Conservation (phyloP, 257 asterid genomes). For the Penstemon eatonii region DNA sequence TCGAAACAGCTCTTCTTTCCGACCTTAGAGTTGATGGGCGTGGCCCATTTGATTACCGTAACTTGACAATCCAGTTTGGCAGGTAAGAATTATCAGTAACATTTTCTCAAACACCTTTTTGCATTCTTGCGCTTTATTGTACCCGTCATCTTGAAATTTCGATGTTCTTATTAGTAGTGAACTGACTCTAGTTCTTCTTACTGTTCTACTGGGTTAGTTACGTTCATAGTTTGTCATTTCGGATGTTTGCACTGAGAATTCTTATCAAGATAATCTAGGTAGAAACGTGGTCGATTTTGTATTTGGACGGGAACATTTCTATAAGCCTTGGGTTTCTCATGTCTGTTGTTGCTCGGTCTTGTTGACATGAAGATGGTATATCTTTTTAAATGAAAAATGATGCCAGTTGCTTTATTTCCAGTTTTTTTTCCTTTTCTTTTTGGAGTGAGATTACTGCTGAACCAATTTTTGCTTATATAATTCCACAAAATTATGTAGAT, state of each 20-base stretch:
- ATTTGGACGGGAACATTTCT: too few relatives aligned
- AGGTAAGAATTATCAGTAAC: conserved; percentile 41
- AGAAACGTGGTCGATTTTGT: too few relatives aligned
- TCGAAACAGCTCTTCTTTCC: conserved; percentile 66
- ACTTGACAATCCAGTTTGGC: conserved; percentile 66
- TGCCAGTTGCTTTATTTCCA: too few relatives aligned
- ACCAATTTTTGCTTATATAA: too few relatives aligned
- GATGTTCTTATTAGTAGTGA: neutral
- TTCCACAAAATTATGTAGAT: too few relatives aligned
- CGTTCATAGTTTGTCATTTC: neutral
- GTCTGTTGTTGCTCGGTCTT: too few relatives aligned
- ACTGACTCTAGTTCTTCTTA: too few relatives aligned
- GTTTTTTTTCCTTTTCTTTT: too few relatives aligned
- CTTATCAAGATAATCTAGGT: neutral
- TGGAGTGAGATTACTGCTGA: too few relatives aligned
- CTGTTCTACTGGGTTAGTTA: neutral
- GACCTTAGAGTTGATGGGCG: conserved; percentile 90
- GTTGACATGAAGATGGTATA: too few relatives aligned
- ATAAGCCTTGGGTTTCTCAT: too few relatives aligned
- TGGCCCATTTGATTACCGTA: conserved; percentile 80
- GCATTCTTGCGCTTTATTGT: neutral
- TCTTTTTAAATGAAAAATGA: too few relatives aligned
- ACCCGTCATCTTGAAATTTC: neutral
- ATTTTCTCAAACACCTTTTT: conserved; percentile 1
- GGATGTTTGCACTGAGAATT: neutral